Conservation (phyloP, 2,329 filamentous ascomycete genomes). For the Diaporthe vaccinii region DNA sequence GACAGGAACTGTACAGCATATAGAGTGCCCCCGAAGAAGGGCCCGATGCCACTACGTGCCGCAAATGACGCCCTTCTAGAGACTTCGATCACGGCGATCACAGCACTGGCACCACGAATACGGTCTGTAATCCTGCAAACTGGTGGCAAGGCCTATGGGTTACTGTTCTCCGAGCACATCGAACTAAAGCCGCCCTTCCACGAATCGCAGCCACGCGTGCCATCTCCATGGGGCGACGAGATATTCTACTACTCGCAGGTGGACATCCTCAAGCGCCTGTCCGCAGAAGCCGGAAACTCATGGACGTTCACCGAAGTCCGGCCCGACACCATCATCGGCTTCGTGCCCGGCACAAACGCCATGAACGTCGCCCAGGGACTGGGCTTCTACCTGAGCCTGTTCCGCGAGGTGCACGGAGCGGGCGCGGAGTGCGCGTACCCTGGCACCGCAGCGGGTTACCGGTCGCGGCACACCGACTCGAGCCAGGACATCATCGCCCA, state of each 20-base stretch:
- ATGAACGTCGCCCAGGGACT: conserved; percentile 58
- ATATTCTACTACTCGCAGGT: conserved; percentile 63
- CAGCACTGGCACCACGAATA: background rate
- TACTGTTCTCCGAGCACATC: conserved; percentile 6
- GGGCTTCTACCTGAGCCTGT: conserved; percentile 54
- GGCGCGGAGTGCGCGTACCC: conserved; percentile 55
- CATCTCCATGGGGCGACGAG: conserved; percentile 40
- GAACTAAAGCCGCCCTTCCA: conserved; percentile 6
- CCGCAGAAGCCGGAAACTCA: conserved; percentile 49
- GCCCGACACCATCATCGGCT: conserved; percentile 58
- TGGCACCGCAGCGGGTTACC: conserved; percentile 53
- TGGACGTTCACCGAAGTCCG: conserved; percentile 61
- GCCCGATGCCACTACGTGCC: background rate
- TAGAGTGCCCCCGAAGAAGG: background rate
- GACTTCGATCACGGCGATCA: conserved; percentile 7
- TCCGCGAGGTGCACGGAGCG: conserved; percentile 52
- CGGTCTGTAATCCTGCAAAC: conserved; percentile 9
- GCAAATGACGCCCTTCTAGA: conserved; percentile 11
- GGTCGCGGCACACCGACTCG: conserved; percentile 54
- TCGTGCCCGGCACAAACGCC: conserved; percentile 58
- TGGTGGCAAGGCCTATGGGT: background rate
- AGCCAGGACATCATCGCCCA: conserved; percentile 54
- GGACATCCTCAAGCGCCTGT: conserved; percentile 53
- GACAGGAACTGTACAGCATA: background rate
- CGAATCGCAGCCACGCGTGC: background rate